A percentile compares a stretch with the other conserved stretches of the same genome.
Conservation (phyloP, 2,329 filamentous ascomycete species). For the Phialophora macrospora region DNA sequence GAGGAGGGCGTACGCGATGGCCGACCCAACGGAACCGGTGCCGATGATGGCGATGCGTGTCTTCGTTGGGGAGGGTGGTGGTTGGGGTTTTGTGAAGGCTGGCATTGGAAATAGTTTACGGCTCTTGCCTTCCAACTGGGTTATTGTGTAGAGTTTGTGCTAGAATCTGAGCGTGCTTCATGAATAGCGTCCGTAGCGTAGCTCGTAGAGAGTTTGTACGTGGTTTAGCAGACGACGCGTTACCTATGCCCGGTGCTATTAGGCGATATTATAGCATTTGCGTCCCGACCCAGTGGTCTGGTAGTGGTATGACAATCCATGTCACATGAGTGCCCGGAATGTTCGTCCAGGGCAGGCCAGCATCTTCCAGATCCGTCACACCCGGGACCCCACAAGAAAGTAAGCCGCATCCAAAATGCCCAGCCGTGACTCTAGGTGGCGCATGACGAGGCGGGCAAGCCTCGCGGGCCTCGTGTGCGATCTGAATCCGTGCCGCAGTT, state of each 20-base stretch:
- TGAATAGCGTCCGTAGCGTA: not conserved
- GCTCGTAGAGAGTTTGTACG: not conserved
- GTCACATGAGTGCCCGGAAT: not conserved
- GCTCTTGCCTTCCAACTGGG: not conserved
- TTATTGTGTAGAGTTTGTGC: not conserved
- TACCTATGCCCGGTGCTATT: not conserved
- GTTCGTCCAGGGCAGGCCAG: not conserved
- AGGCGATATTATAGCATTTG: not conserved
- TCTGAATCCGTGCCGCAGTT: not conserved
- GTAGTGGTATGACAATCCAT: not conserved
- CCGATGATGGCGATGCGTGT: not conserved
- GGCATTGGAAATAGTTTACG: not conserved
- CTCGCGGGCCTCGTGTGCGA: not conserved
- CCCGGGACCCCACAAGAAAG: not conserved
- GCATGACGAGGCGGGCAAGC: not conserved
- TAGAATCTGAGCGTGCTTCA: not conserved
- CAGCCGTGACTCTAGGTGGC: not conserved
- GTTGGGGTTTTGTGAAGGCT: not conserved
- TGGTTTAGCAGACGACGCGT: not conserved
- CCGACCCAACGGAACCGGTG: not conserved
- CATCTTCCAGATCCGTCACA: not conserved
- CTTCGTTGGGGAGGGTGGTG: not conserved
- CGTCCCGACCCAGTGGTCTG: not conserved
- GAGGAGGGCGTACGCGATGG: not conserved
- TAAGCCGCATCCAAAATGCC: not conserved